Conservation (phyloP, 768 basidiomycete species). For the Agaricus bisporus region DNA sequence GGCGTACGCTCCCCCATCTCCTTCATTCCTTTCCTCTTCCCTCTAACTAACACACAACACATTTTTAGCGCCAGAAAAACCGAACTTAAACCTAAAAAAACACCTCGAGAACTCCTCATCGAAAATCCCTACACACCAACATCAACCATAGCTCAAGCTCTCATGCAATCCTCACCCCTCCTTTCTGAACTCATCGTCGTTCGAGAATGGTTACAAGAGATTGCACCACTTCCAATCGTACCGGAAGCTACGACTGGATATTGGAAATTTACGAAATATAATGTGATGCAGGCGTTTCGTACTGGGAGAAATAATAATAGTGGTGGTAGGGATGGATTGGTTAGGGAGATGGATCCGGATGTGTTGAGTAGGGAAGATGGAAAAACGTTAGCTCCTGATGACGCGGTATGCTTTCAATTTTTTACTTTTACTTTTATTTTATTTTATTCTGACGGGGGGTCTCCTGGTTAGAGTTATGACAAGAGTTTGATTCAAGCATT, state of each 20-base stretch:
- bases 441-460: not conserved
- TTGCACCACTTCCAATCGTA: slow-evolving; percentile 49
- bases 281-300: slow-evolving; percentile 56
- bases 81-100: slow-evolving; percentile 36
- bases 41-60: not conserved
- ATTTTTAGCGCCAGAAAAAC: slow-evolving; percentile 62
- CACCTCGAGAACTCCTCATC: slow-evolving; percentile 49
- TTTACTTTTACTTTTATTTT: not conserved
- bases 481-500: slow-evolving; percentile 70
- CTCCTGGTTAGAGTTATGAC: slow-evolving; percentile 60
- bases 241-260: slow-evolving; percentile 79
- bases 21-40: not conserved
- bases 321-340: slow-evolving; percentile 38
- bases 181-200: slow-evolving; percentile 75
- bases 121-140: slow-evolving; percentile 83
- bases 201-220: slow-evolving; percentile 86
- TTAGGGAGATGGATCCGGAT: slow-evolving; percentile 78
- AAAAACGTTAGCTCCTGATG: slow-evolving; percentile 62
- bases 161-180: slow-evolving; percentile 60
- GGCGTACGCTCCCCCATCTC: slow-evolving; percentile 50
- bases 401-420: slow-evolving; percentile 48
- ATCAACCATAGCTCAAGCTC: slow-evolving; percentile 64
- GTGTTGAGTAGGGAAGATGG: slow-evolving; percentile 57
- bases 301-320: slow-evolving; percentile 28
- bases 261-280: slow-evolving; percentile 78